A percentile compares a stretch with the other conserved stretches of the same genome.
Conservation (phyloP, 2,329 filamentous ascomycete species). For the Aspergillus eucalypticola region DNA sequence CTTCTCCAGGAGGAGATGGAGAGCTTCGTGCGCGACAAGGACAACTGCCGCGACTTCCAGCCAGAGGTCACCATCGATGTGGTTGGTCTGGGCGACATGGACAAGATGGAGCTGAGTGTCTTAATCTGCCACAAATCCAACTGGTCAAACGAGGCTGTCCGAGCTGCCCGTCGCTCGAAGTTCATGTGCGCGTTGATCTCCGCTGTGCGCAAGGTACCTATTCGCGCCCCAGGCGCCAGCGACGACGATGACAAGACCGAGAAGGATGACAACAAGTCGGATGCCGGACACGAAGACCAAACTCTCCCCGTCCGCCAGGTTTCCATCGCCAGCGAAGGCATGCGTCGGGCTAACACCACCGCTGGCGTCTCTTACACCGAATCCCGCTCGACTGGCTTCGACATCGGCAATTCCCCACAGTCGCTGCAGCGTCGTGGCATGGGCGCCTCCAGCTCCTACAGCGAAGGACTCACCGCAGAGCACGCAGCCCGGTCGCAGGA, state of each 20-base stretch:
- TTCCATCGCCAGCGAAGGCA: constrained; percentile 14
- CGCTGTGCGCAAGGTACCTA: constrained; percentile 82
- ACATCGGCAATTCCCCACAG: constrained; percentile 27
- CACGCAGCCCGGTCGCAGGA: constrained; percentile 33
- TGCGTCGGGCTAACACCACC: constrained; percentile 12
- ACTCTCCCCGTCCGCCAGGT: constrained; percentile 10
- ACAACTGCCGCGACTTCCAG: constrained; percentile 90
- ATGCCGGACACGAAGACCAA: constrained; percentile 7
- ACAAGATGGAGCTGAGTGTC: constrained; percentile 80
- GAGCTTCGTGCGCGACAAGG: constrained; percentile 75
- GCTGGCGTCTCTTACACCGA: constrained; percentile 8
- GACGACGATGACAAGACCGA: constrained; percentile 63
- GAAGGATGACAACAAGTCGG: constrained; percentile 55
- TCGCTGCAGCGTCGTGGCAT: constrained; percentile 33
- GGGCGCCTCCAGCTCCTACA: constrained; percentile 26
- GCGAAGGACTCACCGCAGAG: constrained; percentile 37
- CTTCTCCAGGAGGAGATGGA: constrained; percentile 81
- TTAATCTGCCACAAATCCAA: constrained; percentile 91
- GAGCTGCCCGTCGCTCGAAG: constrained; percentile 80
- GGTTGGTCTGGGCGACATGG: constrained; percentile 75
- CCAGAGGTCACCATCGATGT: constrained; percentile 78
- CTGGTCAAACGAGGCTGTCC: constrained; percentile 83
- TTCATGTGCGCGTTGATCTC: constrained; percentile 93
- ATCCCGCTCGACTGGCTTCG: constrained; percentile 34
- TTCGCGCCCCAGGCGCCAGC: constrained; percentile 75